phyloP scores from a whole-genome alignment of 331 rosid species.

The Telfairia occidentalis region DNA sequence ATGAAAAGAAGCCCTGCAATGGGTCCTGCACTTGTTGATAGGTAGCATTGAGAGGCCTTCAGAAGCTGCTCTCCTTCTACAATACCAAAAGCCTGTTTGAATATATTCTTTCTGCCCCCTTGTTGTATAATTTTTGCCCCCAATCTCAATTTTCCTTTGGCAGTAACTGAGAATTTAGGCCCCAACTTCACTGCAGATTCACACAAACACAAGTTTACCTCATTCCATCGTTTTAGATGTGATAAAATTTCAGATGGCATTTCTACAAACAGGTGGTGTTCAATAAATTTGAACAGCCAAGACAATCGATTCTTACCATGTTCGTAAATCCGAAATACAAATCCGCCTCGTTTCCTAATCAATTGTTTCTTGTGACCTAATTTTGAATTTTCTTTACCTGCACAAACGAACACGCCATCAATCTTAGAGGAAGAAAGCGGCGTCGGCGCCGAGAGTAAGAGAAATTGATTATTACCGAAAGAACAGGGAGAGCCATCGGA shows the following conservation, averaged over 20 bases:
- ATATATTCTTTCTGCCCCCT: conserved; percentile 70
- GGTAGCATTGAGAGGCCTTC: conserved; percentile 83
- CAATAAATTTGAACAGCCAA: not conserved
- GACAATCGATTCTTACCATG: conserved; percentile 33
- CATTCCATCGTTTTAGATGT: not conserved
- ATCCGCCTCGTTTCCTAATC: conserved; percentile 26
- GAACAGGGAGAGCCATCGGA: not conserved
- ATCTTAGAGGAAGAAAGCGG: not conserved
- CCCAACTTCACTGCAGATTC: conserved; percentile 53
- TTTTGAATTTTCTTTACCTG: conserved; percentile 24
- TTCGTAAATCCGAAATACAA: conserved; percentile 44
- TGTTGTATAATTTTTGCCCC: conserved; percentile 54
- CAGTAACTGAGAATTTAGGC: conserved; percentile 42
- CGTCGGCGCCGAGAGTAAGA: not conserved
- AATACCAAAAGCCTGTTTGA: conserved; percentile 47
- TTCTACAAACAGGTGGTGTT: not conserved
- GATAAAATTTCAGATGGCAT: not conserved
- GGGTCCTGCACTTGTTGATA: conserved; percentile 68
- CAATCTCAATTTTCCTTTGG: conserved; percentile 64
- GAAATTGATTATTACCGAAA: conserved; percentile 1
- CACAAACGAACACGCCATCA: conserved; percentile 5
- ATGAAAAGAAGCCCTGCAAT: conserved; percentile 67
- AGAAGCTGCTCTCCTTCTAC: conserved; percentile 55
- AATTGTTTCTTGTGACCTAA: conserved; percentile 16
- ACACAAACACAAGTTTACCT: not conserved